Evolutionary conservation across 192 early-diverging fungal species (phyloP).

Genomic region (Globomyces pollinis-pini): DNA sequence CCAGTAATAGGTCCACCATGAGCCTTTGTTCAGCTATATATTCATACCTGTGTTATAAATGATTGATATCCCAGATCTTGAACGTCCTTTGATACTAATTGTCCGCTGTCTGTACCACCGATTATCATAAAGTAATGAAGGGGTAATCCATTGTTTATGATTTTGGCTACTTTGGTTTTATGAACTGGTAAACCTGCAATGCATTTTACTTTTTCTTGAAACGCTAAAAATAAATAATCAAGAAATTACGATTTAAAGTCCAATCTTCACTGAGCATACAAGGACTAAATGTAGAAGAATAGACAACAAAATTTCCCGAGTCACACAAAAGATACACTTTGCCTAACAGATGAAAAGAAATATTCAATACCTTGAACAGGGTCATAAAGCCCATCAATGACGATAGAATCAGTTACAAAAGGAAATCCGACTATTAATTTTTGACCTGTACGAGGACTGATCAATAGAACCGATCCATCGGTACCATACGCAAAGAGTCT

Average conservation of each 20-base stretch:
- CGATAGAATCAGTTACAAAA: slow-evolving; percentile 27
- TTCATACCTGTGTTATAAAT: slow-evolving; percentile 9
- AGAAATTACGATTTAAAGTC: slow-evolving; percentile 20
- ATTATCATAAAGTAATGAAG: slow-evolving; percentile 25
- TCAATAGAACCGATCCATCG: slow-evolving; percentile 33
- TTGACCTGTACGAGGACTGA: slow-evolving; percentile 40
- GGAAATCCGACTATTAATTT: slow-evolving; percentile 37
- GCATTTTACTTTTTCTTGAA: slow-evolving; percentile 21
- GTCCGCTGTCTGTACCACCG: slow-evolving; percentile 41
- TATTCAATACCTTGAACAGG: slow-evolving; percentile 21
- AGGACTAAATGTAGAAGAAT: slow-evolving; percentile 32
- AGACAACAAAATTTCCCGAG: slow-evolving; percentile 34
- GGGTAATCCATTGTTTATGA: slow-evolving; percentile 15
- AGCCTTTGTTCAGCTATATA: neutral
- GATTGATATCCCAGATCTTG: slow-evolving; percentile 19
- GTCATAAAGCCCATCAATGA: slow-evolving; percentile 30
- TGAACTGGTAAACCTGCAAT: slow-evolving; percentile 24
- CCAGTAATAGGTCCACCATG: slow-evolving; percentile 16
- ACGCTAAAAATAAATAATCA: neutral
- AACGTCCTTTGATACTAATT: slow-evolving; percentile 38
- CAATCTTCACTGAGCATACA: slow-evolving; percentile 31
- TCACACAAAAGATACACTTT: slow-evolving; percentile 9
- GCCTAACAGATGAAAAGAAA: neutral
- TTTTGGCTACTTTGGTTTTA: slow-evolving; percentile 1
- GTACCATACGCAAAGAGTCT: slow-evolving; percentile 30